These are phyloP conservation scores for Fusarium anthophilum DNA, from an alignment of 2,329 filamentous ascomycete species.

Conservation along the genomic window DNA sequence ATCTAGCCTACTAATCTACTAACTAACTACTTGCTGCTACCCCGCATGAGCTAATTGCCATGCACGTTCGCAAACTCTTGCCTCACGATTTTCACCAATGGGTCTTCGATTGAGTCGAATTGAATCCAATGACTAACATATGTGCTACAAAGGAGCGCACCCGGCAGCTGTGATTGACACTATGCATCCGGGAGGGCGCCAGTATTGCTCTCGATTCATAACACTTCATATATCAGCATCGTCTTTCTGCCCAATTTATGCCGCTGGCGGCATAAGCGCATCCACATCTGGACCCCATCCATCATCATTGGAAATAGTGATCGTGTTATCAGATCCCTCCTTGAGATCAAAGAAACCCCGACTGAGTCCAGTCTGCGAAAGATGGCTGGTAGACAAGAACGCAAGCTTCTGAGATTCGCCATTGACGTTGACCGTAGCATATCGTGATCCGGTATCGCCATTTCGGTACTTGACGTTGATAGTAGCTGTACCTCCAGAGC, in stretches of 20 bases:
- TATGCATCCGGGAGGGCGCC: neutral
- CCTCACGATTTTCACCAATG: neutral
- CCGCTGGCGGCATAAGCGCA: slow-evolving; percentile 61
- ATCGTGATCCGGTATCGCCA: slow-evolving; percentile 61
- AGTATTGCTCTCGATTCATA: neutral
- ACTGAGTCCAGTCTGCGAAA: slow-evolving; percentile 54
- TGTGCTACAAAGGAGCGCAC: neutral
- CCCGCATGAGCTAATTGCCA: neutral
- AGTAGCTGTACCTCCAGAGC: slow-evolving; percentile 57
- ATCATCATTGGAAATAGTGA: slow-evolving; percentile 57
- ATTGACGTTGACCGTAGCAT: slow-evolving; percentile 66
- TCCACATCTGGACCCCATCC: slow-evolving; percentile 53
- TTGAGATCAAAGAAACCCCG: slow-evolving; percentile 59
- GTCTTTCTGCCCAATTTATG: neutral
- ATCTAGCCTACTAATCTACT: neutral
- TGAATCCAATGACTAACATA: neutral
- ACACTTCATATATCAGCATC: neutral
- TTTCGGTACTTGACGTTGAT: slow-evolving; percentile 66
- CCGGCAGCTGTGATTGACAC: too few species aligned
- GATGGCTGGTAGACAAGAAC: slow-evolving; percentile 59
- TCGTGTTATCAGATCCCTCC: slow-evolving; percentile 56
- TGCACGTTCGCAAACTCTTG: slow-evolving; percentile 1
- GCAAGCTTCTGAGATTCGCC: slow-evolving; percentile 60
- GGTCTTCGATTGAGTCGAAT: neutral
- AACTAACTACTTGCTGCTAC: neutral